These are phyloP conservation scores for Termitomyces sp. DNA, from an alignment of 768 basidiomycete genomes.

Conservation along the genomic window DNA sequence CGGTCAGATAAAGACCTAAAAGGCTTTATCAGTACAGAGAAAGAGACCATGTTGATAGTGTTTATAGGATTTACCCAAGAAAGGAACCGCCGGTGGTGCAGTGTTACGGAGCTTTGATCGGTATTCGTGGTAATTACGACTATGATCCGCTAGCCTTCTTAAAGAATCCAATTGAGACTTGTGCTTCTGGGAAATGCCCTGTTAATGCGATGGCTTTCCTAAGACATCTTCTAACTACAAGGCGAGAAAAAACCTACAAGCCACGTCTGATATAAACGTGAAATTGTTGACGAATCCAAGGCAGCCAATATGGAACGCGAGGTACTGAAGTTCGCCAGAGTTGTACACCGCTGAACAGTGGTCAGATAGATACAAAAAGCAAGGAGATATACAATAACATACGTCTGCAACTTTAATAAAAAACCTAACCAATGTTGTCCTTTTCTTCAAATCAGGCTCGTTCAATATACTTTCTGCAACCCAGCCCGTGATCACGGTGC, in stretches of 20 bases:
- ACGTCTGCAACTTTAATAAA: constrained; percentile 94
- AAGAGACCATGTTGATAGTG: not conserved
- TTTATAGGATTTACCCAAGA: constrained; percentile 64
- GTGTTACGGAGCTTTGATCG: constrained; percentile 83
- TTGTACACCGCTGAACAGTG: constrained; percentile 68
- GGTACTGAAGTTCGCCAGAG: constrained; percentile 87
- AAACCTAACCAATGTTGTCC: constrained; percentile 78
- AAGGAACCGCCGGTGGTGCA: constrained; percentile 91
- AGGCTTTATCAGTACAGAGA: constrained; percentile 11
- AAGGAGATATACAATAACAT: constrained; percentile 28
- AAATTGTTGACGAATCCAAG: constrained; percentile 92
- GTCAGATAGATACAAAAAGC: constrained; percentile 3
- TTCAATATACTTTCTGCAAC: constrained; percentile 91
- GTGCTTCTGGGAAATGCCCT: constrained; percentile 88
- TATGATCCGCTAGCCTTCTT: constrained; percentile 86
- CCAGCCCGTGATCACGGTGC: constrained; percentile 94
- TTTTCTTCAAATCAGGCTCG: constrained; percentile 85
- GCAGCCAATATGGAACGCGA: constrained; percentile 91
- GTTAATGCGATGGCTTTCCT: not conserved
- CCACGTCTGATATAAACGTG: constrained; percentile 92
- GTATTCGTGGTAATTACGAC: constrained; percentile 89
- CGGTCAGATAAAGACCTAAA: constrained; percentile 81
- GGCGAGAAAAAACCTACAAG: constrained; percentile 48
- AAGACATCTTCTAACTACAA: not conserved
- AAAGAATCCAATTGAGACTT: constrained; percentile 74